Conservation (phyloP, 768 basidiomycete genomes). For the Collybiopsis luxurians region DNA sequence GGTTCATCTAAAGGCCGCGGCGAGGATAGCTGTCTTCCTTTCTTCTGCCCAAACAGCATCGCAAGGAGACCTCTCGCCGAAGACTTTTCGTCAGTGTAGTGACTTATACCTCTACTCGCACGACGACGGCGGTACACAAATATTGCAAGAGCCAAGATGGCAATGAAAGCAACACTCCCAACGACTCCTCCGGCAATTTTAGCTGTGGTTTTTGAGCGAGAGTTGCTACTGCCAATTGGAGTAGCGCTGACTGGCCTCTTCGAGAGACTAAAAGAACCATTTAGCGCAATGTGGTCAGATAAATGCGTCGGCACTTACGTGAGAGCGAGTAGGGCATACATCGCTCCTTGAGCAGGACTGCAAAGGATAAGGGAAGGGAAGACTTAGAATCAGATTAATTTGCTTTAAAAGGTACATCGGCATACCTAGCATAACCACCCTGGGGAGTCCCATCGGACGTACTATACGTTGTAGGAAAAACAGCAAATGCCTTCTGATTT, state of each 20-base stretch:
- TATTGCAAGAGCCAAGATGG: conserved; percentile 5
- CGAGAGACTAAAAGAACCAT: not conserved
- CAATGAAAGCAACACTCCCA: conserved; percentile 2
- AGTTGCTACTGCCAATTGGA: not conserved
- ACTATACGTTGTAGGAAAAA: conserved; percentile 7
- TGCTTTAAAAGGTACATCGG: too few species aligned
- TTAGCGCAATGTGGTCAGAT: not conserved
- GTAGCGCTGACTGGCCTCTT: not conserved
- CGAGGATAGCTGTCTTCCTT: too few species aligned
- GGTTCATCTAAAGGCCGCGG: too few species aligned
- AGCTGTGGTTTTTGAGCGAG: not conserved
- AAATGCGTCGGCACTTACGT: conserved; percentile 14
- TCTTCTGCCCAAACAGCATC: too few species aligned
- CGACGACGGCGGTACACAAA: conserved; percentile 12
- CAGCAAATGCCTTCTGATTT: not conserved
- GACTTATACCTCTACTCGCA: not conserved
- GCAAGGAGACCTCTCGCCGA: too few species aligned
- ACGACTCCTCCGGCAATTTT: conserved; percentile 16
- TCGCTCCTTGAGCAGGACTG: conserved; percentile 10
- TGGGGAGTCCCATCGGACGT: not conserved
- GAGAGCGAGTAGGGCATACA: conserved; percentile 12
- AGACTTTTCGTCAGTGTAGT: too few species aligned
- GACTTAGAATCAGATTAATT: not conserved
- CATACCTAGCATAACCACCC: not conserved
- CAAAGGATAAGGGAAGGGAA: too few species aligned